Evolutionary conservation across 1,284 basidiomycete genomes (phyloP).

Genomic region (Tilletia indica): DNA sequence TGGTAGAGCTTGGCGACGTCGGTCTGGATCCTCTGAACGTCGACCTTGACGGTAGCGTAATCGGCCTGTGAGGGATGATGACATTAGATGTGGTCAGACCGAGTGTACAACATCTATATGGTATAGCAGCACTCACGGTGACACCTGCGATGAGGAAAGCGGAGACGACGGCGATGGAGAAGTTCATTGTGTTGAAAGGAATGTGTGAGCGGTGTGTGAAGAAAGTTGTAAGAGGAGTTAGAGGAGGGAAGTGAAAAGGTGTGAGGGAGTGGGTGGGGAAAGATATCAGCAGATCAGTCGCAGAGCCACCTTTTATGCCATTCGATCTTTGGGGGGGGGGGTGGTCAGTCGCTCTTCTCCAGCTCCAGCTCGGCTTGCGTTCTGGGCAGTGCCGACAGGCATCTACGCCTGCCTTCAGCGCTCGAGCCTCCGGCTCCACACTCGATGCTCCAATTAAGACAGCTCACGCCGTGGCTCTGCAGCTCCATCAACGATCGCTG

Average conservation of each 20-base stretch:
- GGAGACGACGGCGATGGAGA: constrained; percentile 2
- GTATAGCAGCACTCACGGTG: not conserved
- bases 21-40: constrained; percentile 22
- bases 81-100: too few species aligned
- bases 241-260: not conserved
- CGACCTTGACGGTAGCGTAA: constrained; percentile 24
- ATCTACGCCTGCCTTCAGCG: too few species aligned
- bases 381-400: too few species aligned
- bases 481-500: too few species aligned
- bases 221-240: not conserved
- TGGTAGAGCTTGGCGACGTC: constrained; percentile 22
- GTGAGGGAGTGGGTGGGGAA: not conserved
- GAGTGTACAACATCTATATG: too few species aligned
- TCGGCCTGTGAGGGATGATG: constrained; percentile 7
- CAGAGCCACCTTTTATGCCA: too few species aligned
- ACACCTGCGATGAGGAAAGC: not conserved
- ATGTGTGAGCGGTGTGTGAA: not conserved
- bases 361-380: too few species aligned
- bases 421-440: too few species aligned
- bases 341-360: too few species aligned
- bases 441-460: too few species aligned
- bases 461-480: too few species aligned
- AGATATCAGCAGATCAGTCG: not conserved
- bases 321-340: too few species aligned
- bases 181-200: not conserved